phyloP scores from a whole-genome alignment of 306 rosid genomes.

The Fragaria ananassa region DNA sequence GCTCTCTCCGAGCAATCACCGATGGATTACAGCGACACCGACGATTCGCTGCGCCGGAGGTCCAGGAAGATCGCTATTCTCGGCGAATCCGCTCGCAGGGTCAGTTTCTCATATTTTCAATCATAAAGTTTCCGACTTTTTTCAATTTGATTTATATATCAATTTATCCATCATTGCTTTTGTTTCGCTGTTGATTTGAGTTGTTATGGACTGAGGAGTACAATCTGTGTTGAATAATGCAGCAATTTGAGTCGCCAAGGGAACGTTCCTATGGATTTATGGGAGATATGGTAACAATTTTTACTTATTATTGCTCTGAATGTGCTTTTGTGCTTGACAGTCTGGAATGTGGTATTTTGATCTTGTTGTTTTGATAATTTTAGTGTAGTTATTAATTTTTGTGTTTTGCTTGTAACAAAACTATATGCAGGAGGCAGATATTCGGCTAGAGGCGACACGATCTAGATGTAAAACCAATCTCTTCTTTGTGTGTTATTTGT shows the following conservation, averaged over 20 bases:
- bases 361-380: slow-evolving; percentile 6
- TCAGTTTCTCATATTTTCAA: slow-evolving; percentile 11
- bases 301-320: neutral
- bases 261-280: slow-evolving; percentile 37
- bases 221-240: slow-evolving; percentile 25
- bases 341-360: neutral
- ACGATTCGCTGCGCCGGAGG: slow-evolving; percentile 35
- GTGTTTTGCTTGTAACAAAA: slow-evolving; percentile 39
- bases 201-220: slow-evolving; percentile 7
- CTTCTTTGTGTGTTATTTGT: slow-evolving; percentile 21
- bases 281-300: slow-evolving; percentile 56
- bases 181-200: neutral
- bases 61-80: slow-evolving; percentile 26
- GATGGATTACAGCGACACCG: slow-evolving; percentile 50
- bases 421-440: slow-evolving; percentile 70
- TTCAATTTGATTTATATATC: neutral
- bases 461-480: slow-evolving; percentile 52
- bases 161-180: neutral
- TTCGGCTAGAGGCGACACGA: slow-evolving; percentile 71
- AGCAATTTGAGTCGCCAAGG: slow-evolving; percentile 47
- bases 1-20: neutral
- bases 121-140: neutral
- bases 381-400: slow-evolving; percentile 1
- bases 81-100: slow-evolving; percentile 47
- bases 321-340: neutral